Percentiles rank a stretch among this genome's conserved stretches.
These are phyloP conservation scores for Globisporangium radiosum DNA, from an alignment of 352 stramenopile genomes.

Conservation along the genomic window DNA sequence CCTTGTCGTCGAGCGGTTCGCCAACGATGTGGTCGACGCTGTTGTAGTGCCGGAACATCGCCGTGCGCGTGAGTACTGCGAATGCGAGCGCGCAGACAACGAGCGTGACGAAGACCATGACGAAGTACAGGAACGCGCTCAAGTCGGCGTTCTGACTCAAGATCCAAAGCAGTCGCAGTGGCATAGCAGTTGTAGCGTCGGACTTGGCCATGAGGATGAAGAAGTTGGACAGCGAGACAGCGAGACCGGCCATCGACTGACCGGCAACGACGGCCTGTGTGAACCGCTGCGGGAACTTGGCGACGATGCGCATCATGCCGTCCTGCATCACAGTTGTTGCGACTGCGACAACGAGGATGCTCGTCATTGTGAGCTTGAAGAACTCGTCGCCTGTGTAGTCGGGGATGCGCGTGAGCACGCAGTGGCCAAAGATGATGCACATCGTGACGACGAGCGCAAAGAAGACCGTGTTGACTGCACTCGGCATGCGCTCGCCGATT, in stretches of 20 bases:
- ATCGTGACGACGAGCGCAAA: slow-evolving; percentile 63
- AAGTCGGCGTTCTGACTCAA: slow-evolving; percentile 39
- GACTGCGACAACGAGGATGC: slow-evolving; percentile 60
- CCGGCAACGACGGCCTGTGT: slow-evolving; percentile 74
- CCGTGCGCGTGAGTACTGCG: slow-evolving; percentile 45
- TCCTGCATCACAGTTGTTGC: slow-evolving; percentile 79
- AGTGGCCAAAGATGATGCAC: slow-evolving; percentile 65
- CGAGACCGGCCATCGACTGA: slow-evolving; percentile 67
- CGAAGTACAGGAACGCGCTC: slow-evolving; percentile 75
- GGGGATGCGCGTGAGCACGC: slow-evolving; percentile 61
- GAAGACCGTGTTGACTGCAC: slow-evolving; percentile 53
- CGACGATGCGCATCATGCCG: slow-evolving; percentile 64
- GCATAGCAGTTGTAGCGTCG: background rate
- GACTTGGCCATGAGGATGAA: slow-evolving; percentile 50
- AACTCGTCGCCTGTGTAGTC: slow-evolving; percentile 54
- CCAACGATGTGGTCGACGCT: slow-evolving; percentile 31
- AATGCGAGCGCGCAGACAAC: slow-evolving; percentile 50
- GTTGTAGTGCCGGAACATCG: slow-evolving; percentile 65
- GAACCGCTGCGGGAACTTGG: slow-evolving; percentile 69
- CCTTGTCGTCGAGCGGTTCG: slow-evolving; percentile 12
- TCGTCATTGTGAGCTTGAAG: slow-evolving; percentile 71
- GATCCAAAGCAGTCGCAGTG: slow-evolving; percentile 4
- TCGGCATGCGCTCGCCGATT: slow-evolving; percentile 54
- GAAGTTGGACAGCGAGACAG: slow-evolving; percentile 67
- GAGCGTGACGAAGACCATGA: slow-evolving; percentile 64